Percentiles rank a stretch among this genome's conserved stretches.
Conservation (phyloP, 345 rosid genomes). For the Rubroshorea leprosula region DNA sequence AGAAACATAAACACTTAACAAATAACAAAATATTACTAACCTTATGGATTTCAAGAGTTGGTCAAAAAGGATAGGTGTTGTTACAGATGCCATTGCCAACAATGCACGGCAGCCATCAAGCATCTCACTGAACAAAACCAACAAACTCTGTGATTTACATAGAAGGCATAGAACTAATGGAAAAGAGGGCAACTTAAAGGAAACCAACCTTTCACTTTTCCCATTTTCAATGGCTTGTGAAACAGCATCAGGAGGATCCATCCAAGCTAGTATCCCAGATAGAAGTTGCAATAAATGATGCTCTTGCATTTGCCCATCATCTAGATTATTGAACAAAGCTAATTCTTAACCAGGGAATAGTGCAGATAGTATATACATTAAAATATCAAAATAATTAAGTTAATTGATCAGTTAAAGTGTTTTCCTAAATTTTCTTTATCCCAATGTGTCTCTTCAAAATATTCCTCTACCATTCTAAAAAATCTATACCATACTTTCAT, state of each 20-base stretch:
- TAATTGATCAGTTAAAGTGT: neutral
- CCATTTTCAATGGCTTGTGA: slow-evolving; percentile 78
- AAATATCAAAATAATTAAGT: neutral
- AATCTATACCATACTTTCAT: neutral
- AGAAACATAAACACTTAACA: slow-evolving; percentile 1
- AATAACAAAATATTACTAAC: slow-evolving; percentile 32
- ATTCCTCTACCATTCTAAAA: neutral
- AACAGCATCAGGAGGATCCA: slow-evolving; percentile 82
- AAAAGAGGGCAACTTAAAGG: slow-evolving; percentile 10
- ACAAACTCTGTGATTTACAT: slow-evolving; percentile 4
- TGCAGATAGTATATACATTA: neutral
- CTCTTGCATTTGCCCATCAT: slow-evolving; percentile 61
- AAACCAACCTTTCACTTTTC: slow-evolving; percentile 75
- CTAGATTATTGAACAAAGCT: slow-evolving; percentile 46
- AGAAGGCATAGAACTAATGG: slow-evolving; percentile 23
- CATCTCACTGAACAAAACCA: slow-evolving; percentile 67
- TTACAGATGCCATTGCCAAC: slow-evolving; percentile 74
- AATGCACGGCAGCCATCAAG: slow-evolving; percentile 97
- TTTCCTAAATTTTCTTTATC: neutral
- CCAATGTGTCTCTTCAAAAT: neutral
- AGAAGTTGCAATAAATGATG: slow-evolving; percentile 77
- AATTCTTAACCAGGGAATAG: neutral
- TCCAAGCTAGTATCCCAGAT: slow-evolving; percentile 84
- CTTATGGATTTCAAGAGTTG: slow-evolving; percentile 75
- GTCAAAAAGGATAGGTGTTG: slow-evolving; percentile 61